Percentiles rank a stretch among this genome's conserved stretches.
Evolutionary conservation across 305 asterid species (phyloP).

Genomic region (Ilex paraguariensis): DNA sequence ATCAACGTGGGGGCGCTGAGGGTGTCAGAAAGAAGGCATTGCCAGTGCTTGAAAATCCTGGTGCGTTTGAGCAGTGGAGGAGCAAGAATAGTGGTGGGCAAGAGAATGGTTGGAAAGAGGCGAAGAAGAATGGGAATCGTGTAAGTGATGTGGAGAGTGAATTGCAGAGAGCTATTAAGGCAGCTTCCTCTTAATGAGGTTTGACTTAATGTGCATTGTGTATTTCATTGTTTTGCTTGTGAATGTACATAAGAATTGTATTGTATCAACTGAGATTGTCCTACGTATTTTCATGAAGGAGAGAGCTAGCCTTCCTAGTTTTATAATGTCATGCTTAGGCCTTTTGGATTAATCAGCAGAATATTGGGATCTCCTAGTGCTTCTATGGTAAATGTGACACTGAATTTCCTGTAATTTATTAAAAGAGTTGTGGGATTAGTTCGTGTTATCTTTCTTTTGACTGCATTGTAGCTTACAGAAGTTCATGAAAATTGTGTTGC

Average conservation of each 20-base stretch:
- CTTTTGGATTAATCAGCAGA: too few relatives aligned
- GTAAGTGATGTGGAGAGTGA: conserved; percentile 69
- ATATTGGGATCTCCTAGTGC: too few relatives aligned
- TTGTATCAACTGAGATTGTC: background rate
- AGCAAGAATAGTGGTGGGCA: conserved; percentile 37
- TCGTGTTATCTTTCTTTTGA: too few relatives aligned
- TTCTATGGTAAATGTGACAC: too few relatives aligned
- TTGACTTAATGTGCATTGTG: conserved; percentile 8
- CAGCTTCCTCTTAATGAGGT: conserved; percentile 45
- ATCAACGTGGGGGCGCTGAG: conserved; percentile 18
- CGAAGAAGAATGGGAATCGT: conserved; percentile 27
- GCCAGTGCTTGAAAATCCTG: conserved; percentile 28
- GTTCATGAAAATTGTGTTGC: too few relatives aligned
- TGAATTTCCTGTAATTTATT: too few relatives aligned
- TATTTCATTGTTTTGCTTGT: background rate
- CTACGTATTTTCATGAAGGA: background rate
- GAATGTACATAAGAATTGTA: conserved; percentile 8
- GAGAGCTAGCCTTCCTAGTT: too few relatives aligned
- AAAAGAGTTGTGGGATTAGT: too few relatives aligned
- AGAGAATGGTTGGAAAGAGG: conserved; percentile 39
- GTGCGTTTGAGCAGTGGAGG: conserved; percentile 61
- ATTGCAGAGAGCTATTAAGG: conserved; percentile 76
- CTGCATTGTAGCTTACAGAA: too few relatives aligned
- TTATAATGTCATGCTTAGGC: too few relatives aligned
- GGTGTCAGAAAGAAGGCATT: conserved; percentile 23